phyloP scores from a whole-genome alignment of 1,139 yeast genomes.

The Zygosaccharomyces sapae region DNA sequence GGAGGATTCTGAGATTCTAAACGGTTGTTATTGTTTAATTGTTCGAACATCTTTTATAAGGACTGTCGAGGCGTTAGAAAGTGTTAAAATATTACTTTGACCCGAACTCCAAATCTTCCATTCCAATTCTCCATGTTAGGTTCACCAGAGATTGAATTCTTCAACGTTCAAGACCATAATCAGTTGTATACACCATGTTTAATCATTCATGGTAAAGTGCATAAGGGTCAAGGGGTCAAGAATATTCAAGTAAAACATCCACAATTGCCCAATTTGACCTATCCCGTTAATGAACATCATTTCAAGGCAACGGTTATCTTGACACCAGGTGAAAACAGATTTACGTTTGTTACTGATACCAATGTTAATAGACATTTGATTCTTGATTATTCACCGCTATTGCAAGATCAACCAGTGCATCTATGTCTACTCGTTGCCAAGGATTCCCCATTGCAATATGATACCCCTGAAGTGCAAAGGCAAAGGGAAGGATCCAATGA shows the following conservation, averaged over 20 bases:
- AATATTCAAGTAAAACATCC: constrained; percentile 30
- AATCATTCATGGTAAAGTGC: constrained; percentile 43
- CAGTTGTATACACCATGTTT: constrained; percentile 45
- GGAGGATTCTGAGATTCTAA: neutral
- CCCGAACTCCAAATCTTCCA: neutral
- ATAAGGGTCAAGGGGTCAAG: constrained; percentile 17
- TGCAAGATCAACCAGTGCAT: constrained; percentile 74
- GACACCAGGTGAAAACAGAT: constrained; percentile 56
- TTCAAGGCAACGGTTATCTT: constrained; percentile 76
- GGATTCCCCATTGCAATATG: constrained; percentile 71
- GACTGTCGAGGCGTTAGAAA: neutral
- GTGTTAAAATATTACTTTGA: neutral
- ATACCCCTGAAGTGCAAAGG: constrained; percentile 59
- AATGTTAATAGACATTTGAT: constrained; percentile 25
- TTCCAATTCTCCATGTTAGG: constrained; percentile 2
- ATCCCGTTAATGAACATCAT: constrained; percentile 62
- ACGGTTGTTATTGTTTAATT: neutral
- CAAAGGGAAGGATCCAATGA: constrained; percentile 57
- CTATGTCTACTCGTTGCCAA: constrained; percentile 70
- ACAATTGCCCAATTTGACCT: constrained; percentile 56
- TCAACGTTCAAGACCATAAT: constrained; percentile 31
- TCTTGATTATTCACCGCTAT: constrained; percentile 55
- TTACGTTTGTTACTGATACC: constrained; percentile 36
- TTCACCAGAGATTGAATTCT: constrained; percentile 24
- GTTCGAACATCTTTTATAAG: neutral